Evolutionary conservation across 1,139 yeast genomes (phyloP).

Genomic region (Blastobotrys petasosporus): DNA sequence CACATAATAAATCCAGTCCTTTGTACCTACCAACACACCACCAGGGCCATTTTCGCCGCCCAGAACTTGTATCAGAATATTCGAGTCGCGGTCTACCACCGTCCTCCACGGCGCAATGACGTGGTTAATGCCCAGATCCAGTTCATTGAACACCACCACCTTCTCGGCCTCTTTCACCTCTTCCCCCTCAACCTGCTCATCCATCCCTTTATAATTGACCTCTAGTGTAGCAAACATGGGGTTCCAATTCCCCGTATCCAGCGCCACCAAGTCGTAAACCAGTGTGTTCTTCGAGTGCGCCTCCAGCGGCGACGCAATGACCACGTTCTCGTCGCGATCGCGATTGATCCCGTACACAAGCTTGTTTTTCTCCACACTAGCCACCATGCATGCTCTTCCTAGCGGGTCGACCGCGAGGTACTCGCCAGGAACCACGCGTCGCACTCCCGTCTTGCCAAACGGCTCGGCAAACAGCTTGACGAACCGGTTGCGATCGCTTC

Average conservation of each 20-base stretch:
- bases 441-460: slow-evolving; percentile 65
- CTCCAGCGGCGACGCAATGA: slow-evolving; percentile 70
- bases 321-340: slow-evolving; percentile 42
- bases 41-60: slow-evolving; percentile 57
- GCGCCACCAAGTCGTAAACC: slow-evolving; percentile 51
- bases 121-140: slow-evolving; percentile 82
- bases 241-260: slow-evolving; percentile 75
- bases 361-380: slow-evolving; percentile 69
- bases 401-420: slow-evolving; percentile 68
- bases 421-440: slow-evolving; percentile 72
- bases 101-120: slow-evolving; percentile 49
- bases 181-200: slow-evolving; percentile 21
- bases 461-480: slow-evolving; percentile 56
- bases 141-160: slow-evolving; percentile 60
- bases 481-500: slow-evolving; percentile 39
- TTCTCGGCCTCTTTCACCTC: slow-evolving; percentile 26
- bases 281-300: slow-evolving; percentile 47
- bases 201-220: slow-evolving; percentile 40
- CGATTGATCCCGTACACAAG: slow-evolving; percentile 55
- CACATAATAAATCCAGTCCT: slow-evolving; percentile 42
- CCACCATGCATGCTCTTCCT: slow-evolving; percentile 62
- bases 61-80: slow-evolving; percentile 42
- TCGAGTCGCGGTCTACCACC: slow-evolving; percentile 39
- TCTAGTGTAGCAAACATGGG: slow-evolving; percentile 83
- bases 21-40: slow-evolving; percentile 50